phyloP scores from a whole-genome alignment of 2,329 filamentous ascomycete genomes.

The Alternaria postmessia region DNA sequence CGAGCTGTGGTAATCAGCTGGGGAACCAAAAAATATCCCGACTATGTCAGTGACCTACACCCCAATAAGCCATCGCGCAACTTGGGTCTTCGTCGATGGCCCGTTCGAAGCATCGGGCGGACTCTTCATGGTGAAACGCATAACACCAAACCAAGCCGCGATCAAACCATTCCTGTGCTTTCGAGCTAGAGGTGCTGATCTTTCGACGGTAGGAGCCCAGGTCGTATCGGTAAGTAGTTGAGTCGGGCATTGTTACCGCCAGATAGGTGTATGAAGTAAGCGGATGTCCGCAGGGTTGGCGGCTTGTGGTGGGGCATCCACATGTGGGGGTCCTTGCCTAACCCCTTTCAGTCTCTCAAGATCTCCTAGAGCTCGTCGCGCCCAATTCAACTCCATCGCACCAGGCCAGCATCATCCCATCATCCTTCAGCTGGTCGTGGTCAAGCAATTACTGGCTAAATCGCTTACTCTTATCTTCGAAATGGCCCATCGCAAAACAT shows the following conservation, averaged over 20 bases:
- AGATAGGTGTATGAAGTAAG: not conserved
- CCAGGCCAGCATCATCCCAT: no score
- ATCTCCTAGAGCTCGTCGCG: not conserved
- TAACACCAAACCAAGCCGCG: conserved; percentile 77
- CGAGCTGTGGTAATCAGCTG: conserved; percentile 53
- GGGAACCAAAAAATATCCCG: not conserved
- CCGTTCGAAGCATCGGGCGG: conserved; percentile 68
- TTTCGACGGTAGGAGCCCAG: conserved; percentile 67
- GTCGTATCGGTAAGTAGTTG: conserved; percentile 55
- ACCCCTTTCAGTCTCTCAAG: not conserved
- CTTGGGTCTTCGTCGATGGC: conserved; percentile 63
- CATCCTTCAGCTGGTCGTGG: not conserved
- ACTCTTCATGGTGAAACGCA: conserved; percentile 79
- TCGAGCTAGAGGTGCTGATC: conserved; percentile 61
- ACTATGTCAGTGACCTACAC: conserved; percentile 45
- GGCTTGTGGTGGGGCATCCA: not conserved
- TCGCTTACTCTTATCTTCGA: not conserved
- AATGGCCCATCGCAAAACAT: not conserved
- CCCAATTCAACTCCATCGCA: not conserved
- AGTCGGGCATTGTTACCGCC: conserved; percentile 4
- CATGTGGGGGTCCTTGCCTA: not conserved
- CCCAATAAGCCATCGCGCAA: conserved; percentile 74
- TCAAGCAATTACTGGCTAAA: not conserved
- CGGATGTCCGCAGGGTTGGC: not conserved
- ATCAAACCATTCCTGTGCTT: conserved; percentile 73